A percentile compares a stretch with the other conserved stretches of the same genome.
These are phyloP conservation scores for Euphorbia pulcherrima DNA, from an alignment of 345 rosid species.

Conservation along the genomic window DNA sequence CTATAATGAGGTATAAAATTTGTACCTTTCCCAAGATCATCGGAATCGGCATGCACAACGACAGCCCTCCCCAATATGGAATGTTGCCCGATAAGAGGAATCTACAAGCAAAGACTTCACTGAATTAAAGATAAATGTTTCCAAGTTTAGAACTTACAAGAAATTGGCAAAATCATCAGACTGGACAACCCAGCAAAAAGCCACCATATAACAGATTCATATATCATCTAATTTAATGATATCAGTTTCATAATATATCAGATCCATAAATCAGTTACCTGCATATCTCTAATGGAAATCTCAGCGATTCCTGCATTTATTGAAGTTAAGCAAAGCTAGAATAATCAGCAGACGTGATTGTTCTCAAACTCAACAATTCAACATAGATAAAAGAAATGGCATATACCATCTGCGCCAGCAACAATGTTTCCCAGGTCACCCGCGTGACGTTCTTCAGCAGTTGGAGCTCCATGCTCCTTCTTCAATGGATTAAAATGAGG, in stretches of 20 bases:
- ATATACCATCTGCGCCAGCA: conserved; percentile 69
- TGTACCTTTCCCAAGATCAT: conserved; percentile 88
- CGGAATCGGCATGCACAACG: conserved; percentile 83
- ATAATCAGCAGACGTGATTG: background rate
- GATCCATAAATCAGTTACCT: conserved; percentile 52
- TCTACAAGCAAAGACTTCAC: conserved; percentile 39
- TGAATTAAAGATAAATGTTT: no score
- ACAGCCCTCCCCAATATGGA: conserved; percentile 89
- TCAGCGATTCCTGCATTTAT: conserved; percentile 90
- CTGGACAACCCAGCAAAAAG: no score
- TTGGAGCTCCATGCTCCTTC: conserved; percentile 75
- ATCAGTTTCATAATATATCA: no score
- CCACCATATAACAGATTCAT: no score
- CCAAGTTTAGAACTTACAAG: no score
- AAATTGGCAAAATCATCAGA: no score
- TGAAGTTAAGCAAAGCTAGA: conserved; percentile 19
- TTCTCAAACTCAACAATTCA: background rate
- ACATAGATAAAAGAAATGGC: conserved; percentile 2
- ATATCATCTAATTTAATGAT: no score
- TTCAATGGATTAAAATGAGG: conserved; percentile 93
- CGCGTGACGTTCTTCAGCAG: conserved; percentile 72
- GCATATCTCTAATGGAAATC: conserved; percentile 59
- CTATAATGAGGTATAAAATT: background rate
- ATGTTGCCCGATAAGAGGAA: conserved; percentile 70
- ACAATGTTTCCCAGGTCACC: conserved; percentile 91